phyloP scores from a whole-genome alignment of 2,329 filamentous ascomycete genomes.

The Esteya vermicola region DNA sequence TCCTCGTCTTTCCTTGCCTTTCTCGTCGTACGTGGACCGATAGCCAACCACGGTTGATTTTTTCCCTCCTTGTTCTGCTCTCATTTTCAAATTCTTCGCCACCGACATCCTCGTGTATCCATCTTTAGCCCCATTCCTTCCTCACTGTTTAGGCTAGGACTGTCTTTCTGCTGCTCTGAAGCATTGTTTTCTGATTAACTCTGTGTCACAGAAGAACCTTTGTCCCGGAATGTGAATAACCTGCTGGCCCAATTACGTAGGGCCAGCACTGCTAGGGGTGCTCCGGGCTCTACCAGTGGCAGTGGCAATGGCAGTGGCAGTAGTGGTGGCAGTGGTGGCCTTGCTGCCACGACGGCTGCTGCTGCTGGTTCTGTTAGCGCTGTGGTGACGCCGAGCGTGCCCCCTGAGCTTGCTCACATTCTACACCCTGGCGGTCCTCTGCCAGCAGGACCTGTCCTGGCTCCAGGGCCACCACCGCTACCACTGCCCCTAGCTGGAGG shows the following conservation, averaged over 20 bases:
- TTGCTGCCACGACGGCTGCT: neutral
- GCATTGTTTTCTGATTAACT: neutral
- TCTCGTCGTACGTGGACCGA: too few species aligned
- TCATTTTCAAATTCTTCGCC: too few species aligned
- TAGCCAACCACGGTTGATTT: too few species aligned
- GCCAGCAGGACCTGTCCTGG: neutral
- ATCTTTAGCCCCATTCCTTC: too few species aligned
- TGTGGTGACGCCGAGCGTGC: slow-evolving; percentile 33
- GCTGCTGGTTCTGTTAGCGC: slow-evolving; percentile 2
- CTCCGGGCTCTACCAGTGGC: neutral
- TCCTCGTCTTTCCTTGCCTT: too few species aligned
- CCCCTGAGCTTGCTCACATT: slow-evolving; percentile 42
- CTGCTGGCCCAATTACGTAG: slow-evolving; percentile 43
- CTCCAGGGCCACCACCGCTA: slow-evolving; percentile 2
- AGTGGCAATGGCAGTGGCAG: neutral
- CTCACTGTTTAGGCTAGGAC: too few species aligned
- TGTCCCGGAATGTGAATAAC: slow-evolving; percentile 38
- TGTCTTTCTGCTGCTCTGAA: neutral
- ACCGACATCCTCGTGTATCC: too few species aligned
- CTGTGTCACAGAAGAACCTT: slow-evolving; percentile 8
- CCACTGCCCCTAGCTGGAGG: slow-evolving; percentile 10
- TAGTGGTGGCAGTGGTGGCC: neutral
- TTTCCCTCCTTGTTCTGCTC: too few species aligned
- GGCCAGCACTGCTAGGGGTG: slow-evolving; percentile 18
- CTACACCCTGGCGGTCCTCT: slow-evolving; percentile 24